These are phyloP conservation scores for Setomelanomma holmii DNA, from an alignment of 2,329 filamentous ascomycete genomes.

Conservation along the genomic window DNA sequence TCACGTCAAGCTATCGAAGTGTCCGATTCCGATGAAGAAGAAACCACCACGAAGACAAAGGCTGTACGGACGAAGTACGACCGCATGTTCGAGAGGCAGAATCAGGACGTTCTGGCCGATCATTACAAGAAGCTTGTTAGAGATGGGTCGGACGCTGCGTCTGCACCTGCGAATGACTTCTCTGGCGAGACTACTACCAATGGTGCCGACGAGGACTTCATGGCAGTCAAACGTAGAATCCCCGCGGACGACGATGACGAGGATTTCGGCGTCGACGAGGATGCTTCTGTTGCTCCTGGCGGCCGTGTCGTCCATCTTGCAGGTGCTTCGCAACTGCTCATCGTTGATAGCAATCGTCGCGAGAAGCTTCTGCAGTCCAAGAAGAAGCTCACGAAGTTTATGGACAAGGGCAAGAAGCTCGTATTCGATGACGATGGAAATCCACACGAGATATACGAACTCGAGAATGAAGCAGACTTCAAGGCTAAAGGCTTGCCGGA, in stretches of 20 bases:
- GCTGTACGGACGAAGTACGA: conserved; percentile 94
- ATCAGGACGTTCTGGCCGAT: conserved; percentile 92
- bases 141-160: conserved; percentile 52
- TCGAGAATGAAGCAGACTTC: conserved; percentile 86
- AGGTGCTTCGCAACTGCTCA: conserved; percentile 71
- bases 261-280: conserved; percentile 53
- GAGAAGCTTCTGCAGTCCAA: conserved; percentile 96
- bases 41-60: conserved; percentile 59
- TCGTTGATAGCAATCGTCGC: conserved; percentile 92
- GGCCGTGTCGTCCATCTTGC: conserved; percentile 70
- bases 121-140: conserved; percentile 90
- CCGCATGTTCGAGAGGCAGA: conserved; percentile 95
- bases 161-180: conserved; percentile 45
- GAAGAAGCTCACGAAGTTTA: conserved; percentile 91
- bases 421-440: conserved; percentile 93
- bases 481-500: conserved; percentile 75
- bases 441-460: conserved; percentile 83
- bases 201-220: conserved; percentile 79
- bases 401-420: conserved; percentile 82
- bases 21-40: conserved; percentile 66
- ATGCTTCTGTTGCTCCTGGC: conserved; percentile 44
- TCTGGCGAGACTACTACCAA: conserved; percentile 42
- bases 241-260: conserved; percentile 67
- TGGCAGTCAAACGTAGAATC: conserved; percentile 88
- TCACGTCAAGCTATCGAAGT: conserved; percentile 68